Evolutionary conservation across 768 basidiomycete genomes (phyloP), one percentile per base, ranked within the genome.

Genomic region (Roridomyces roridus): DNA sequence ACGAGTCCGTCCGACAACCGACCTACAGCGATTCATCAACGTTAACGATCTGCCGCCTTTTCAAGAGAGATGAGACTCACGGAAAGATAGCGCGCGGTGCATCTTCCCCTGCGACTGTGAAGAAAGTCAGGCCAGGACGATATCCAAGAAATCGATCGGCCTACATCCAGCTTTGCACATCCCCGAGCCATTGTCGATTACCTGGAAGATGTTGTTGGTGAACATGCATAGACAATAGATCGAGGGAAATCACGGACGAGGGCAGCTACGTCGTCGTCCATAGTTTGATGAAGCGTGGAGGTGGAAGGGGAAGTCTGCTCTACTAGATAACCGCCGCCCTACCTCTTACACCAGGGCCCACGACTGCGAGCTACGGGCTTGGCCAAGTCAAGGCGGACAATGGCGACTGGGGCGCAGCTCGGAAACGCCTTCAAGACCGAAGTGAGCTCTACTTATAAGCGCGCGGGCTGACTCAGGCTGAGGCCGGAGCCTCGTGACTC

Each of bases 1-100:
- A 77, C 86, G 83, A 60, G 86, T 85, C 67, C 86, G 85, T 63
- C 86, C 87, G 65, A 87, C 86, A 68, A 89, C 87, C 34, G 87
- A 87, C 26, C 88, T 88, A 78, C 88, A 12, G 46, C 87, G 78
- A 11, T 35, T 35, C 17, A 10, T 35, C 34, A n/a, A n/a, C n/a
- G n/a, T n/a, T n/a, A 35, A 35, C 34, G 34, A n/a, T n/a, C n/a
- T n/a, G n/a, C n/a, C n/a, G n/a, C 34, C 17, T 10, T n/a, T 8
- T 29, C 15, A 24, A 3, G 26, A 24, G 17, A 23, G 18, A 20
- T 6, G 6, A 6, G 28, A 23, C 46, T 14, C 18, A 48, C 41
- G 48, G 48, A 21, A 57, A 51, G 21, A 57, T 37, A n/a, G 48
- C 37, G 17, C 48, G 43, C 6, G 55, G 55, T 9, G 48, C 42